Conservation (phyloP, 2,329 filamentous ascomycete species). For the Penicillium sp. region DNA sequence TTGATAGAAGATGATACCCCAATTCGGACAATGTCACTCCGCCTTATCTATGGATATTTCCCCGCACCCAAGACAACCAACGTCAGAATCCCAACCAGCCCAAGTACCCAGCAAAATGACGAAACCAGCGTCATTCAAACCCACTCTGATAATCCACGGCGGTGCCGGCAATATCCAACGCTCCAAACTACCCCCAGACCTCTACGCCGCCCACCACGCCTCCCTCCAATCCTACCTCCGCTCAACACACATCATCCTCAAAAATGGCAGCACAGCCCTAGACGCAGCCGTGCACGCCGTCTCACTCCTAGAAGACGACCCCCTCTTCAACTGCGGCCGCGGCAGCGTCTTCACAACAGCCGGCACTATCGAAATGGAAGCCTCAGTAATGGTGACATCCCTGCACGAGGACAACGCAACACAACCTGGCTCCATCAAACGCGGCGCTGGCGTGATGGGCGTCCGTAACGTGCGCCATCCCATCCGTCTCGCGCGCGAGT, state of each 20-base stretch:
- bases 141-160: slow-evolving; percentile 68
- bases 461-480: slow-evolving; percentile 75
- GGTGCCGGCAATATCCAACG: slow-evolving; percentile 69
- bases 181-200: slow-evolving; percentile 55
- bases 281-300: slow-evolving; percentile 75
- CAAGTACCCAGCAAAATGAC: not conserved
- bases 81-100: not conserved
- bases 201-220: slow-evolving; percentile 57
- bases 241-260: slow-evolving; percentile 41
- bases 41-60: slow-evolving; percentile 4
- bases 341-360: slow-evolving; percentile 84
- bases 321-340: slow-evolving; percentile 78
- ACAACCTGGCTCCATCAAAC: slow-evolving; percentile 58
- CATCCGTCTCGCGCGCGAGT: slow-evolving; percentile 67
- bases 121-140: slow-evolving; percentile 36
- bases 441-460: slow-evolving; percentile 73
- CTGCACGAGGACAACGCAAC: slow-evolving; percentile 11
- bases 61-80: slow-evolving; percentile 8
- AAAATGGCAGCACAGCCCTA: slow-evolving; percentile 57
- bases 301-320: slow-evolving; percentile 70
- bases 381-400: slow-evolving; percentile 75
- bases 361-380: slow-evolving; percentile 82
- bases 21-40: slow-evolving; percentile 14
- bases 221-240: slow-evolving; percentile 62
- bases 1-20: not conserved